Evolutionary conservation across 2,329 filamentous ascomycete genomes (phyloP), one percentile per base, ranked within the genome.

Genomic region (Rhynchosporium secalis): DNA sequence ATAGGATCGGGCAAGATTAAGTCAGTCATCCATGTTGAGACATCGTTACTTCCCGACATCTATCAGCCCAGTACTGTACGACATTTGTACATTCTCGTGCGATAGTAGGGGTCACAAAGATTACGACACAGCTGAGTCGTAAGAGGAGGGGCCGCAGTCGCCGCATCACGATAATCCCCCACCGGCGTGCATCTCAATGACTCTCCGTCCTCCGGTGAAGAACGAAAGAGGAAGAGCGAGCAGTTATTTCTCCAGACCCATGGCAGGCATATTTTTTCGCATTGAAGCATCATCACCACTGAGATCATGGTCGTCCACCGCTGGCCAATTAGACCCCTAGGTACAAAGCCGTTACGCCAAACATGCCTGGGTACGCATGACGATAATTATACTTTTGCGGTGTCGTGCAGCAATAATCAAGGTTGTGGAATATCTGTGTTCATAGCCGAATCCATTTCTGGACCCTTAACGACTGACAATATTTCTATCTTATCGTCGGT

Each of bases 281-380:
- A 54, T 54, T 54, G 13, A 54, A 54, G 41, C 49, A 52, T 54
- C 49, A 54, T 54, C 49, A 54, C 33, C 49, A 54, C 49, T 54
- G 49, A 54, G 49, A 40, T 28, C 49, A 40, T 54, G 31, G 49
- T 28, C 49, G 36, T 54, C n/a, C 15, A 54, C 12, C 5, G 26
- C 33, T 10, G 40, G 49, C 49, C 49, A 54, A 54, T 54, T 7
- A 54, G 20, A 54, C 5, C 4, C 33, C 33, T 3, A 33, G 6
- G 38, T 54, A 13, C 8, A 28, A 5, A 28, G n/a, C 33, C 38
- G 36, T 54, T 54, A 33, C 33, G 26, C 49, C 36, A 54, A 54
- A 54, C 36, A 54, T 28, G 28, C 36, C 49, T 54, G 33, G 36
- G 26, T 54, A 36, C 15, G 49, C 49, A 54, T 54, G 26, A 54